Base-by-base conservation (phyloP, 139 green algal genomes). In the Yamagishiella unicocca region DNA sequence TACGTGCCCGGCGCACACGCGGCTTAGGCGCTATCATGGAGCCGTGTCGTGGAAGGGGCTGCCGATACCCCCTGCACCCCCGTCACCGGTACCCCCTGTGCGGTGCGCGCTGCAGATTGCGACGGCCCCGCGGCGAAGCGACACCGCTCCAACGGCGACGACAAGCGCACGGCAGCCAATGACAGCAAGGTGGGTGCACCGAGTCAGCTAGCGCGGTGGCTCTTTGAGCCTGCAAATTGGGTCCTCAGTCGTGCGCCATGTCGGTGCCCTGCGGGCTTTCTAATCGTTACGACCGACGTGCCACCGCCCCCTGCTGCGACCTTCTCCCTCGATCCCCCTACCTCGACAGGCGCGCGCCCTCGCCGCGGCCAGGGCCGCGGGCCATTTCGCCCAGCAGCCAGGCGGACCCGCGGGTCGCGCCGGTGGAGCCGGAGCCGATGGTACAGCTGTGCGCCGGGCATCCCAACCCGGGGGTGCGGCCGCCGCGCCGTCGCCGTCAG, bases 341-440 rank as follows among this genome's bases (percentile, higher is more conserved):
- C n/a, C n/a, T n/a, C n/a, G 10, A 31, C 46, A 83, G 76, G 76
- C 76, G 0, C 76, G 76, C 19, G 76, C 76, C 27, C 29, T 83
- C 76, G 76, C 76, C 1, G 76, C 76, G 27, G 76, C 76, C 8
- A 33, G 76, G 24, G 54, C 54, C 21, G 33, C 76, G 5, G 76
- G 76, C 35, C 53, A 83, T 4, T 54, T 83, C 29, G 37, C 12
- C 31, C 54, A 31, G 38, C 70, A 45, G 4, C 31, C 31, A n/a
- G n/a, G n/a, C n/a, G n/a, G n/a, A n/a, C n/a, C n/a, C n/a, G n/a
- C n/a, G n/a, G n/a, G n/a, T n/a, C n/a, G n/a, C n/a, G n/a, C 14
- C 55, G 55, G n/a, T 66, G 55, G 21, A n/a, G 55, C 21, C 55
- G 21, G 55, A 19, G 19, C 21, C 66, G 66, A 35, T 25, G 66